These are phyloP conservation scores for Incumbomyces delicatus DNA, from an alignment of 2,329 filamentous ascomycete genomes.

Conservation along the genomic window DNA sequence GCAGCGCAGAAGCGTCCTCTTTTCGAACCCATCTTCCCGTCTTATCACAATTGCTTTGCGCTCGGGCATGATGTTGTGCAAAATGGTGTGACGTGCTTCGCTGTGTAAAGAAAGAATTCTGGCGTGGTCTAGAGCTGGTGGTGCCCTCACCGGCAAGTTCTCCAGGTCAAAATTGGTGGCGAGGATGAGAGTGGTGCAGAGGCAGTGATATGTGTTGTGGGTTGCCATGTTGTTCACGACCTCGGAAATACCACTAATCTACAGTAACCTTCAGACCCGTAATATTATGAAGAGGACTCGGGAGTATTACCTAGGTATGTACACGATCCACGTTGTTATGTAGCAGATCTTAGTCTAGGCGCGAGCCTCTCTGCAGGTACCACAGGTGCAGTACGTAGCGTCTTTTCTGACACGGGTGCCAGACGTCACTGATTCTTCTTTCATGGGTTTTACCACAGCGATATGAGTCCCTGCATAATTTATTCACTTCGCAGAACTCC, in stretches of 20 bases:
- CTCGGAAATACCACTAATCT: too few relatives aligned
- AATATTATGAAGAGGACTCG: too few relatives aligned
- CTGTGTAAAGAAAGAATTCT: constrained; percentile 47
- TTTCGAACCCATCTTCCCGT: constrained; percentile 57
- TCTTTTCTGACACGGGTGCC: too few relatives aligned
- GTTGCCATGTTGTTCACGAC: constrained; percentile 5
- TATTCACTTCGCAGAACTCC: too few relatives aligned
- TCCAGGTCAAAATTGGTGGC: constrained; percentile 46
- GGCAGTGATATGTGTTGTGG: constrained; percentile 43
- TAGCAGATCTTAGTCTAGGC: neutral
- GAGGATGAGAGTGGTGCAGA: constrained; percentile 56
- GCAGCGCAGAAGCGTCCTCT: constrained; percentile 50
- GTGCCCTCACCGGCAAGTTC: constrained; percentile 43
- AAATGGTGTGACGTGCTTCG: constrained; percentile 22
- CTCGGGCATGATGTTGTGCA: constrained; percentile 43
- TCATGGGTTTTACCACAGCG: neutral
- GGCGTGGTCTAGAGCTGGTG: constrained; percentile 42
- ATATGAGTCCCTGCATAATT: too few relatives aligned
- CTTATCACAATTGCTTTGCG: constrained; percentile 42
- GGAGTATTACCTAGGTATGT: too few relatives aligned
- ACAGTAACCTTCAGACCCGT: too few relatives aligned
- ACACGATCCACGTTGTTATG: neutral
- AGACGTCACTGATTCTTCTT: constrained; percentile 1
- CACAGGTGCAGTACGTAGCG: too few relatives aligned
- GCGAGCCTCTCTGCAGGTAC: constrained; percentile 3